Conservation (phyloP, 2,329 filamentous ascomycete genomes). For the Penicillium sclerotiorum region DNA sequence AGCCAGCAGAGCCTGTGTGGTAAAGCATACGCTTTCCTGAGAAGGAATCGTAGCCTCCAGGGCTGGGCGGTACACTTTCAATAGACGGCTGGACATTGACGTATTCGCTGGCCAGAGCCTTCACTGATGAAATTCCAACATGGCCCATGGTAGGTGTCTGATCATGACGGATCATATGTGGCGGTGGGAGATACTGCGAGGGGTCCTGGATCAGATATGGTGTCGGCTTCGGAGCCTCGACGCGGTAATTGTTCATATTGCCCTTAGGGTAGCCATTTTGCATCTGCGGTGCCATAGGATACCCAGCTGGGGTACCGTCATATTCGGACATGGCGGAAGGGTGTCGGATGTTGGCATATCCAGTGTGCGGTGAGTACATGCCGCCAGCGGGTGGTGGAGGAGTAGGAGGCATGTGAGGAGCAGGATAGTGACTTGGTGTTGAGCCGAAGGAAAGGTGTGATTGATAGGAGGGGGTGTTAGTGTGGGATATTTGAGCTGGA, state of each 20-base stretch:
- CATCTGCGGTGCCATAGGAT: slow-evolving; percentile 25
- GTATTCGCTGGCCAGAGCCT: slow-evolving; percentile 35
- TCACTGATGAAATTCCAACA: slow-evolving; percentile 38
- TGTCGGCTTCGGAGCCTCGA: slow-evolving; percentile 30
- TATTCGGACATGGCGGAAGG: slow-evolving; percentile 37
- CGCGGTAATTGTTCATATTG: slow-evolving; percentile 30
- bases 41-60: slow-evolving; percentile 25
- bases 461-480: slow-evolving; percentile 39
- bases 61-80: slow-evolving; percentile 26
- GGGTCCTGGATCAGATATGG: slow-evolving; percentile 42
- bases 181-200: slow-evolving; percentile 37
- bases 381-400: slow-evolving; percentile 41
- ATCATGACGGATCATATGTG: slow-evolving; percentile 23
- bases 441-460: slow-evolving; percentile 49
- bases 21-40: slow-evolving; percentile 34
- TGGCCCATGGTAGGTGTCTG: slow-evolving; percentile 1
- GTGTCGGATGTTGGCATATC: slow-evolving; percentile 37
- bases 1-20: slow-evolving; percentile 30
- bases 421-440: slow-evolving; percentile 45
- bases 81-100: slow-evolving; percentile 25
- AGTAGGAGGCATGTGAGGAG: slow-evolving; percentile 46
- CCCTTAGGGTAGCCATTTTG: slow-evolving; percentile 33
- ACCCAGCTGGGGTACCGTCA: slow-evolving; percentile 27
- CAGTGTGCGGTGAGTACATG: slow-evolving; percentile 38
- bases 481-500: slow-evolving; percentile 42